These are phyloP conservation scores for Blastosporella zonata DNA, from an alignment of 1,284 basidiomycete genomes.

Conservation along the genomic window DNA sequence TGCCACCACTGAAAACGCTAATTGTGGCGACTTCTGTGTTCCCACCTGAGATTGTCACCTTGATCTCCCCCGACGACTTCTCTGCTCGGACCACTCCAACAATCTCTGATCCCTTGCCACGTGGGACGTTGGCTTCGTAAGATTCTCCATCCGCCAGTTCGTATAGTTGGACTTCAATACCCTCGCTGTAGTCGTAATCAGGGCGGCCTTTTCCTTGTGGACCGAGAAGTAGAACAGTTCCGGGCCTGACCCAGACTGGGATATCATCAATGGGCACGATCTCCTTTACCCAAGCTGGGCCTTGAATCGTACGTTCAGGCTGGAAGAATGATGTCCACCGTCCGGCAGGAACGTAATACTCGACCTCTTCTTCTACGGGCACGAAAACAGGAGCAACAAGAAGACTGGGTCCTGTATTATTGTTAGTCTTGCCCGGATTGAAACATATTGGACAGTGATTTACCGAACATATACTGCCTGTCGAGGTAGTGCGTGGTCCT, in stretches of 20 bases:
- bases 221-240: slow-evolving; percentile 56
- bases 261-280: slow-evolving; percentile 55
- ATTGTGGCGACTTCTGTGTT: slow-evolving; percentile 18
- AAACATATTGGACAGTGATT: slow-evolving; percentile 5
- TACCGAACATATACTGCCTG: slow-evolving; percentile 67
- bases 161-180: slow-evolving; percentile 53
- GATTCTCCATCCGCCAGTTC: slow-evolving; percentile 45
- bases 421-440: neutral
- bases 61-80: slow-evolving; percentile 26
- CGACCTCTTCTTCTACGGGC: slow-evolving; percentile 50
- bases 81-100: slow-evolving; percentile 39
- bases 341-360: slow-evolving; percentile 70
- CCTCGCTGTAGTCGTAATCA: slow-evolving; percentile 60
- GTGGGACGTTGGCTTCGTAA: slow-evolving; percentile 44
- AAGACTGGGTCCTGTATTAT: slow-evolving; percentile 52
- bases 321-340: slow-evolving; percentile 67
- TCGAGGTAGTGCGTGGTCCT: slow-evolving; percentile 64
- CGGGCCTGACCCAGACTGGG: slow-evolving; percentile 64
- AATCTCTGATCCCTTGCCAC: slow-evolving; percentile 33
- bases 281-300: slow-evolving; percentile 58
- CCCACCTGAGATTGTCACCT: slow-evolving; percentile 23
- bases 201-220: slow-evolving; percentile 52
- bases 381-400: slow-evolving; percentile 76
- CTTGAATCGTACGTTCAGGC: slow-evolving; percentile 42
- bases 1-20: slow-evolving; percentile 16